These are phyloP conservation scores for Kodamaea alishanica DNA, from an alignment of 1,139 yeast genomes.

Conservation along the genomic window DNA sequence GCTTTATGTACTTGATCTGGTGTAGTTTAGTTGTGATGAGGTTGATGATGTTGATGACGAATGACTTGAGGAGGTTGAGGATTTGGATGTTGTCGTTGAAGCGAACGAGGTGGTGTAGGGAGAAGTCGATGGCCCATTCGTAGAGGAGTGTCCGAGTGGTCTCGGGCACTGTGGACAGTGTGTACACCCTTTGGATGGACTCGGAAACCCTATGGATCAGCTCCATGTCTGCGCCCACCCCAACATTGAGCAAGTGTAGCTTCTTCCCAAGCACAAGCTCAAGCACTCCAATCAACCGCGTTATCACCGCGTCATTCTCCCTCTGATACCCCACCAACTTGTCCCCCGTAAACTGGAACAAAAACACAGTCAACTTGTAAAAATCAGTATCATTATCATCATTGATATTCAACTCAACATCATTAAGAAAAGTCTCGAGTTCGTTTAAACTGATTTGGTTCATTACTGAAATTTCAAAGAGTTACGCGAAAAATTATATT, in stretches of 20 bases:
- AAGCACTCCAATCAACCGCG: constrained; percentile 25
- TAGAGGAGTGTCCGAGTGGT: no score
- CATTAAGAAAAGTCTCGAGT: constrained; percentile 33
- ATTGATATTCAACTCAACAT: constrained; percentile 32
- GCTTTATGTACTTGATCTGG: constrained; percentile 23
- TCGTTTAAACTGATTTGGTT: constrained; percentile 24
- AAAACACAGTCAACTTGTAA: constrained; percentile 32
- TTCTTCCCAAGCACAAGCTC: constrained; percentile 29
- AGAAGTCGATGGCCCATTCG: constrained; percentile 33
- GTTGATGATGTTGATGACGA: constrained; percentile 31
- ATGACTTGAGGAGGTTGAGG: constrained; percentile 26
- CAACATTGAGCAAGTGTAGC: constrained; percentile 24
- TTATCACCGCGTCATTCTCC: constrained; percentile 13
- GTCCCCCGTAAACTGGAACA: constrained; percentile 31
- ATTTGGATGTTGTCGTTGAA: constrained; percentile 19
- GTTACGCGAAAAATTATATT: background rate
- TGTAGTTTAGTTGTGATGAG: constrained; percentile 30
- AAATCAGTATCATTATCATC: constrained; percentile 37
- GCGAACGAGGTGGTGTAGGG: constrained; percentile 23
- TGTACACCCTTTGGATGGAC: background rate
- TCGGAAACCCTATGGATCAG: constrained; percentile 3
- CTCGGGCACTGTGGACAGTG: background rate
- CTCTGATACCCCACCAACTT: constrained; percentile 14
- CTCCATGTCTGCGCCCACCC: constrained; percentile 12
- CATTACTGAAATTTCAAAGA: constrained; percentile 1